phyloP scores from a whole-genome alignment of 1,284 basidiomycete species.

The Tylopilus sp. region DNA sequence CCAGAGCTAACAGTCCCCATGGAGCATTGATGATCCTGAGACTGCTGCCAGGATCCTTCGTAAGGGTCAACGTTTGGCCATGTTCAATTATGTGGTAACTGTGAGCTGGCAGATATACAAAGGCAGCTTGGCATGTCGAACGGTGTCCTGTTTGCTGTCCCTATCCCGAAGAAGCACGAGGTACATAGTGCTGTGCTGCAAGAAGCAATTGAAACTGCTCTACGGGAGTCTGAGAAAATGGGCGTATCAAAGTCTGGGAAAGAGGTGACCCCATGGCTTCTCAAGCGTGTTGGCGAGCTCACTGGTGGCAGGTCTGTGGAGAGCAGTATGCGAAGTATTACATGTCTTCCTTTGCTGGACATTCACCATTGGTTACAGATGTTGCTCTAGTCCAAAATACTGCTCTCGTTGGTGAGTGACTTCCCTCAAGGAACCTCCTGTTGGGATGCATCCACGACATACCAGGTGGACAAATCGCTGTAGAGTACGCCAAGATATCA shows the following conservation, averaged over 20 bases:
- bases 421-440: background rate
- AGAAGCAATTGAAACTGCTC: constrained; percentile 79
- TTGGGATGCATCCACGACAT: constrained; percentile 1
- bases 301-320: constrained; percentile 72
- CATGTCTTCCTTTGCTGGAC: background rate
- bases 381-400: constrained; percentile 91
- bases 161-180: constrained; percentile 82
- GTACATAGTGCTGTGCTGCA: constrained; percentile 70
- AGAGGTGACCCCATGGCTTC: constrained; percentile 93
- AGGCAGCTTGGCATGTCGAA: constrained; percentile 61
- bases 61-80: constrained; percentile 36
- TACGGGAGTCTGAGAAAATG: constrained; percentile 78
- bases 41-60: constrained; percentile 70
- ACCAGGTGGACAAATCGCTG: constrained; percentile 76
- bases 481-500: constrained; percentile 64
- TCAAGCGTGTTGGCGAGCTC: constrained; percentile 81
- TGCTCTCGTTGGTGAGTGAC: constrained; percentile 69
- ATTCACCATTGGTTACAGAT: constrained; percentile 46
- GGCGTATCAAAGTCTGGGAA: constrained; percentile 85
- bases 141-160: constrained; percentile 83
- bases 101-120: constrained; percentile 48
- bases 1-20: constrained; percentile 53
- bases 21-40: constrained; percentile 57
- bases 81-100: constrained; percentile 8
- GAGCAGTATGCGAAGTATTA: constrained; percentile 51